phyloP scores from a whole-genome alignment of 2,329 filamentous ascomycete species.

The Stachybotrys chartarum region DNA sequence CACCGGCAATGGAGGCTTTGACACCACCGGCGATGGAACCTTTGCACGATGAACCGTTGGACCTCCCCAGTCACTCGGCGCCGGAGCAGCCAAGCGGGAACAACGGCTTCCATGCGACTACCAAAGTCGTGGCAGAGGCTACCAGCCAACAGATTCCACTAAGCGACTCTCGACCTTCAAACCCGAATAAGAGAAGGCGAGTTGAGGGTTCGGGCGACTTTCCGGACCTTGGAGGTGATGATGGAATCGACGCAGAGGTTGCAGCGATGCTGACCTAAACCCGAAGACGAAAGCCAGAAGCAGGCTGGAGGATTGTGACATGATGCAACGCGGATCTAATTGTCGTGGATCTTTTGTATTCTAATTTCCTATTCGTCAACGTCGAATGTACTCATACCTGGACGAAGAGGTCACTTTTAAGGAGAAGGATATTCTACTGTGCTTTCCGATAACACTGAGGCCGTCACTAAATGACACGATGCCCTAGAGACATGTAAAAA shows the following conservation, averaged over 20 bases:
- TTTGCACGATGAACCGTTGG: slow-evolving; percentile 9
- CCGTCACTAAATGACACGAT: too few relatives aligned
- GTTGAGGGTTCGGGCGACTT: slow-evolving; percentile 45
- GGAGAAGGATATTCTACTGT: too few relatives aligned
- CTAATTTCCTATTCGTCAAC: too few relatives aligned
- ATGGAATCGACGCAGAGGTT: slow-evolving; percentile 49
- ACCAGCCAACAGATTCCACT: slow-evolving; percentile 5
- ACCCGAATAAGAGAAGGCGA: slow-evolving; percentile 49
- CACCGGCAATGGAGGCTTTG: slow-evolving; percentile 75
- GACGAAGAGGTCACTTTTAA: too few relatives aligned
- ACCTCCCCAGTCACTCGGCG: neutral
- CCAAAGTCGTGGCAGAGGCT: slow-evolving; percentile 7
- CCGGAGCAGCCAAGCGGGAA: neutral
- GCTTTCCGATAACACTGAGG: too few relatives aligned
- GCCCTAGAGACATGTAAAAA: too few relatives aligned
- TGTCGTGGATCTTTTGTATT: too few relatives aligned
- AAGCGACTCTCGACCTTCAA: slow-evolving; percentile 41
- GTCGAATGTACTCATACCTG: too few relatives aligned
- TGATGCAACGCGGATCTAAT: neutral
- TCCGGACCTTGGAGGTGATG: slow-evolving; percentile 45
- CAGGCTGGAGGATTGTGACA: neutral
- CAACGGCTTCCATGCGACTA: slow-evolving; percentile 4
- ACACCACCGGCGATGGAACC: slow-evolving; percentile 66
- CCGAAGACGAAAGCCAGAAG: neutral
- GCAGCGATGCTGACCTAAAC: slow-evolving; percentile 38